Evolutionary conservation across 352 stramenopile genomes (phyloP).

Genomic region (Globisporangium parvum): DNA sequence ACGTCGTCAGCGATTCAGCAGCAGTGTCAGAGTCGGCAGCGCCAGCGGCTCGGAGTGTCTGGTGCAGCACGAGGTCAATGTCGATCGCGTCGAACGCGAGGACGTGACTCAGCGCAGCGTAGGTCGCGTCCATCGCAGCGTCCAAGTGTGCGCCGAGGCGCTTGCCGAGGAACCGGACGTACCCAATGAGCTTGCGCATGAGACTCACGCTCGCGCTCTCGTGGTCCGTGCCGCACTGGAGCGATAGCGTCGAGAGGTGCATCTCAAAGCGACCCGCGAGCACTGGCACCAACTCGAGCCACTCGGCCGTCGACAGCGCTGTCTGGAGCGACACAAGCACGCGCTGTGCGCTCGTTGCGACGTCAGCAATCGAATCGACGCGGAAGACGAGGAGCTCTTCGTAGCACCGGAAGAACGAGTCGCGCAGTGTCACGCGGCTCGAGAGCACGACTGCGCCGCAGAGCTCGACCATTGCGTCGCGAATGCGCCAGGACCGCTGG

Average conservation of each 20-base stretch:
- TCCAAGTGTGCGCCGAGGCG: constrained; percentile 45
- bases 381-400: constrained; percentile 73
- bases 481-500: constrained; percentile 57
- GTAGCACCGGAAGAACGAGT: constrained; percentile 69
- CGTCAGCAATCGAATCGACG: constrained; percentile 40
- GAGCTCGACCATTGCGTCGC: constrained; percentile 46
- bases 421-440: constrained; percentile 38
- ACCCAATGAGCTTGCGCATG: constrained; percentile 67
- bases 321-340: constrained; percentile 18
- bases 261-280: constrained; percentile 65
- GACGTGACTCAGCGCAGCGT: constrained; percentile 38
- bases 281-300: constrained; percentile 48
- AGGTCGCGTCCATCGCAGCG: constrained; percentile 38
- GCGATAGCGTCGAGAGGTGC: constrained; percentile 58
- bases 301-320: constrained; percentile 36
- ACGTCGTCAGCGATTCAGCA: constrained; percentile 25
- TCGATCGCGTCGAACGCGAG: constrained; percentile 64
- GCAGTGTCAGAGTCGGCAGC: background rate
- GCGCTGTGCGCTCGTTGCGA: constrained; percentile 9
- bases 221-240: constrained; percentile 56
- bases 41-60: constrained; percentile 15
- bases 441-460: constrained; percentile 49
- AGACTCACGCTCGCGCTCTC: constrained; percentile 49
- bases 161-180: constrained; percentile 42
- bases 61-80: constrained; percentile 64